Conservation (phyloP, 176 grass and related monocot genomes). For the Melocanna baccifera region DNA sequence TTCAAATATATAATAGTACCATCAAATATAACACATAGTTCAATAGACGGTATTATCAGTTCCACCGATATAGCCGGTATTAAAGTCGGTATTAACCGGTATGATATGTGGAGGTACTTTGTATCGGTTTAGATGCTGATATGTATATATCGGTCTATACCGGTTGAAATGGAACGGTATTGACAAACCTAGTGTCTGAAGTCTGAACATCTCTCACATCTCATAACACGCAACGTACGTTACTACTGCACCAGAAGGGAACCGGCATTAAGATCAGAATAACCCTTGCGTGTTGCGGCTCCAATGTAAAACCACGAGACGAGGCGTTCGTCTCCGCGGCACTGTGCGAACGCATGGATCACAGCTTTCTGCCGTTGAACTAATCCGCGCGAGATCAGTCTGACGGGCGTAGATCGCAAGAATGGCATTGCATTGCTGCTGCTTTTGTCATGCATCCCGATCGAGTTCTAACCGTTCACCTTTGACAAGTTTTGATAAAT, state of each 20-base stretch:
- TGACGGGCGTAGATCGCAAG: not conserved
- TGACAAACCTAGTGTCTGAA: too few relatives aligned
- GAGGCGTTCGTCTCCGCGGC: not conserved
- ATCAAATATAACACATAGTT: too few relatives aligned
- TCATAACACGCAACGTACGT: not conserved
- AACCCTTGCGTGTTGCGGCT: not conserved
- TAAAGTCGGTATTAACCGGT: too few relatives aligned
- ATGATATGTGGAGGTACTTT: too few relatives aligned
- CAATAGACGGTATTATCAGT: too few relatives aligned
- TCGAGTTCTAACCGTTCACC: not conserved
- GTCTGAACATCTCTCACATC: not conserved
- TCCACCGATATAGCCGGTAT: too few relatives aligned
- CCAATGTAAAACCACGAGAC: not conserved
- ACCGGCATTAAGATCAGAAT: not conserved
- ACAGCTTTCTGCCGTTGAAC: not conserved
- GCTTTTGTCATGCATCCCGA: not conserved
- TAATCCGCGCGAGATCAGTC: not conserved
- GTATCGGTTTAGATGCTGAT: too few relatives aligned
- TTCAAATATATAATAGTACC: too few relatives aligned
- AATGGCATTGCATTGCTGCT: not conserved
- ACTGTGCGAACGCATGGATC: conserved; percentile 17
- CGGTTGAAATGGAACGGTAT: too few relatives aligned
- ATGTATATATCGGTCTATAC: too few relatives aligned
- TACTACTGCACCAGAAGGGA: not conserved
- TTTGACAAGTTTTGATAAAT: conserved; percentile 1